A percentile compares a stretch with the other conserved stretches of the same genome.
These are phyloP conservation scores for Fraxinus baroniana DNA, from an alignment of 305 asterid species.

Conservation along the genomic window DNA sequence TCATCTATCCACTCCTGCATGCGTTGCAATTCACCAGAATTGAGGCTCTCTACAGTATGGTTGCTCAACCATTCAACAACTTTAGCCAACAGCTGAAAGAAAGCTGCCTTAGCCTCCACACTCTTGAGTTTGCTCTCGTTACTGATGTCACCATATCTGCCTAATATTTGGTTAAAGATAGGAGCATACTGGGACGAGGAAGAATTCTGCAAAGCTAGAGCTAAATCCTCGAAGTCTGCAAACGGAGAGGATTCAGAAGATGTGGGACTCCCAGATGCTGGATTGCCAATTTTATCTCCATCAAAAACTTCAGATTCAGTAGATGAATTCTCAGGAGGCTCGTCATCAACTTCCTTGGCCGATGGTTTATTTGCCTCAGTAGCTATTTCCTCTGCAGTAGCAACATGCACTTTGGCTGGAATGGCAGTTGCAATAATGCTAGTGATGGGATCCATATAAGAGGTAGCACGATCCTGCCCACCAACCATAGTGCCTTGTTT, in stretches of 20 bases:
- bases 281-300: slow-evolving; percentile 8
- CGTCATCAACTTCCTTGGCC: not conserved
- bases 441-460: not conserved
- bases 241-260: not conserved
- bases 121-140: slow-evolving; percentile 30
- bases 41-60: slow-evolving; percentile 16
- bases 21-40: slow-evolving; percentile 19
- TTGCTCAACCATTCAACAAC: slow-evolving; percentile 22
- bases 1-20: slow-evolving; percentile 32
- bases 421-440: not conserved
- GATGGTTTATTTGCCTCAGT: slow-evolving; percentile 2
- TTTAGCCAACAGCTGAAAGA: slow-evolving; percentile 31
- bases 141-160: slow-evolving; percentile 33
- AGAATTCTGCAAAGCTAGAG: slow-evolving; percentile 5
- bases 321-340: not conserved
- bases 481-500: not conserved
- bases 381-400: not conserved
- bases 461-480: not conserved
- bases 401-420: not conserved
- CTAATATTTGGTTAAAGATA: slow-evolving; percentile 23
- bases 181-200: not conserved
- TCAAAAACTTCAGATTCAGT: slow-evolving; percentile 18
- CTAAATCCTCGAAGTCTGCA: slow-evolving; percentile 19
- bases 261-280: not conserved
- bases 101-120: slow-evolving; percentile 22